These are phyloP conservation scores for Leptomonas seymouri DNA, from an alignment of 208 protist genomes.

Conservation along the genomic window DNA sequence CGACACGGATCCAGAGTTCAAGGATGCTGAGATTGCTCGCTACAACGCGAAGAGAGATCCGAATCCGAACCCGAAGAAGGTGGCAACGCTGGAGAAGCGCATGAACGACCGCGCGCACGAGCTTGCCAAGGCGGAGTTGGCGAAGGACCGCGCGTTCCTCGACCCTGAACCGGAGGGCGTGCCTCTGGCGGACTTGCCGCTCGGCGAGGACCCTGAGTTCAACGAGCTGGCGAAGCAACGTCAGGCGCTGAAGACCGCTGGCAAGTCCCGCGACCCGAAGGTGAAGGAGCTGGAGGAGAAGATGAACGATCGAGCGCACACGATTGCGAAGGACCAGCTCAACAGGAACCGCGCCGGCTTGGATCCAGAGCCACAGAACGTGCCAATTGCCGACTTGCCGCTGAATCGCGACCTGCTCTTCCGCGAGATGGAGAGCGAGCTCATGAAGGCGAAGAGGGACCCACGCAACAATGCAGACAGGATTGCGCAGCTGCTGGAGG, in stretches of 20 bases:
- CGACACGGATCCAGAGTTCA: constrained; percentile 77
- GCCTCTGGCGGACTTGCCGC: constrained; percentile 59
- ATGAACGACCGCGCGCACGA: constrained; percentile 67
- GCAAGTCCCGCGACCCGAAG: constrained; percentile 40
- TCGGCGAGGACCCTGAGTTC: constrained; percentile 66
- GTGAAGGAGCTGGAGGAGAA: constrained; percentile 65
- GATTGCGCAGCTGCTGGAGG: constrained; percentile 67
- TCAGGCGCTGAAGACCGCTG: constrained; percentile 60
- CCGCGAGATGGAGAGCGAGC: constrained; percentile 73
- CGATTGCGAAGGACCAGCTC: constrained; percentile 63
- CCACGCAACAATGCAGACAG: constrained; percentile 53
- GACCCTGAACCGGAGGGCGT: constrained; percentile 86
- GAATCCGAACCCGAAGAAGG: constrained; percentile 34
- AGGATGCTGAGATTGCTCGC: constrained; percentile 68
- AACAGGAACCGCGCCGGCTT: constrained; percentile 74
- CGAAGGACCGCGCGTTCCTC: constrained; percentile 69
- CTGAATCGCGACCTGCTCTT: constrained; percentile 78
- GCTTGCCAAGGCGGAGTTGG: constrained; percentile 56
- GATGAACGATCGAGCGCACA: constrained; percentile 80
- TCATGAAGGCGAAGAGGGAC: constrained; percentile 65
- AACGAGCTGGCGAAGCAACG: constrained; percentile 72
- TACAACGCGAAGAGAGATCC: constrained; percentile 67
- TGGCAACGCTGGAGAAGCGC: constrained; percentile 49
- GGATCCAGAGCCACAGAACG: constrained; percentile 62
- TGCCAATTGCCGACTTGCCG: constrained; percentile 62